Percentiles rank a stretch among this genome's conserved stretches.
Evolutionary conservation across 257 asterid species (phyloP).

Genomic region (Petunia secreta): DNA sequence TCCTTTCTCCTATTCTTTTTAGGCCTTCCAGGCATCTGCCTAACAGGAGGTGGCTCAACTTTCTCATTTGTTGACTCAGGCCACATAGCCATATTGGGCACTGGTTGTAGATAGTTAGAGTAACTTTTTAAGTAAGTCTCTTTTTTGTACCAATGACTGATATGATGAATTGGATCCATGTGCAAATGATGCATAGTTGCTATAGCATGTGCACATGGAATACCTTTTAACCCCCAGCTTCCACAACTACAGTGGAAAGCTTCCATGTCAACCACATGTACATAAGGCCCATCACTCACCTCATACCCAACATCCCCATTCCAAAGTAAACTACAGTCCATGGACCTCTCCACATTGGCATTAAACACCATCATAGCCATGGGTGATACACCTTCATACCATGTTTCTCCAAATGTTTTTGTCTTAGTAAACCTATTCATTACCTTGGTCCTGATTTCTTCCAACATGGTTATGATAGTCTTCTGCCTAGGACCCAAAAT

Average conservation of each 20-base stretch:
- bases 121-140: background rate
- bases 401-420: too few species aligned
- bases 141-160: too few species aligned
- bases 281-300: background rate
- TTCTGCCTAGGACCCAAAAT: too few species aligned
- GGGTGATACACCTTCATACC: background rate
- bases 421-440: too few species aligned
- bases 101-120: background rate
- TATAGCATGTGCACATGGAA: background rate
- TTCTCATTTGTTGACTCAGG: background rate
- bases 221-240: background rate
- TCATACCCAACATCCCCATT: background rate
- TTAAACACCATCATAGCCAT: background rate
- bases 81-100: background rate
- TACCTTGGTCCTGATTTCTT: too few species aligned
- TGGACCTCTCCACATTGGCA: background rate
- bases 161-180: background rate
- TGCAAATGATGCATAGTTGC: background rate
- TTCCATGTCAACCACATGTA: background rate
- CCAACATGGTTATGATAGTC: too few species aligned
- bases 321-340: background rate
- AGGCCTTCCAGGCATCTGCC: too few species aligned
- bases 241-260: background rate
- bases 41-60: background rate
- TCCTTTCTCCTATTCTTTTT: background rate